Evolutionary conservation across 768 basidiomycete species (phyloP).

Genomic region (Trametes coccinea): DNA sequence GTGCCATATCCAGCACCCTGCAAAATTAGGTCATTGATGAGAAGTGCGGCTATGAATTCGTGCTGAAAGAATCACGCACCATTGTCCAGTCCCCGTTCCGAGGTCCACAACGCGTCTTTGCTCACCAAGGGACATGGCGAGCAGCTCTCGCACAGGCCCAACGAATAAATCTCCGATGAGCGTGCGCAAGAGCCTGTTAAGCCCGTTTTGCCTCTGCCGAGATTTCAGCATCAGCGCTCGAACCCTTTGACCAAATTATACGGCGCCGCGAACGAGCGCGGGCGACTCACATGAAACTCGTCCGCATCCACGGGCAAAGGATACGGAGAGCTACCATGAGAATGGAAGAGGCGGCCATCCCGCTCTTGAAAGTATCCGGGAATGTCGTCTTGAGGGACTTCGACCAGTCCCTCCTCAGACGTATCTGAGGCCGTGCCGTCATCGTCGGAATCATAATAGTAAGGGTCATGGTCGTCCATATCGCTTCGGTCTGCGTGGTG

Average conservation of each 20-base stretch:
- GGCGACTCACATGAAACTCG: conserved; percentile 61
- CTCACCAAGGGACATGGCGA: conserved; percentile 42
- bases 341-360: conserved; percentile 66
- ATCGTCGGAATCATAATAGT: conserved; percentile 28
- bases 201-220: conserved; percentile 51
- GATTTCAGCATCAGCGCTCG: not conserved
- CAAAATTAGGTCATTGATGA: conserved; percentile 5
- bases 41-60: conserved; percentile 2
- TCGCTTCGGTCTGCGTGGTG: conserved; percentile 7
- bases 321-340: conserved; percentile 62
- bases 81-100: conserved; percentile 75
- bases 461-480: conserved; percentile 9
- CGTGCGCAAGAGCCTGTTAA: conserved; percentile 50
- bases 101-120: conserved; percentile 65
- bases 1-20: conserved; percentile 79
- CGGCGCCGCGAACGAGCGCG: not conserved
- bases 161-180: conserved; percentile 59
- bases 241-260: not conserved
- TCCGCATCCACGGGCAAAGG: conserved; percentile 70
- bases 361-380: conserved; percentile 59
- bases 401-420: conserved; percentile 41
- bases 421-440: conserved; percentile 43
- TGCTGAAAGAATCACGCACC: conserved; percentile 40
- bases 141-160: conserved; percentile 56
- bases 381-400: conserved; percentile 55